phyloP scores from a whole-genome alignment of 1,139 yeast species.

The Pneumocystis oryctolagi region DNA sequence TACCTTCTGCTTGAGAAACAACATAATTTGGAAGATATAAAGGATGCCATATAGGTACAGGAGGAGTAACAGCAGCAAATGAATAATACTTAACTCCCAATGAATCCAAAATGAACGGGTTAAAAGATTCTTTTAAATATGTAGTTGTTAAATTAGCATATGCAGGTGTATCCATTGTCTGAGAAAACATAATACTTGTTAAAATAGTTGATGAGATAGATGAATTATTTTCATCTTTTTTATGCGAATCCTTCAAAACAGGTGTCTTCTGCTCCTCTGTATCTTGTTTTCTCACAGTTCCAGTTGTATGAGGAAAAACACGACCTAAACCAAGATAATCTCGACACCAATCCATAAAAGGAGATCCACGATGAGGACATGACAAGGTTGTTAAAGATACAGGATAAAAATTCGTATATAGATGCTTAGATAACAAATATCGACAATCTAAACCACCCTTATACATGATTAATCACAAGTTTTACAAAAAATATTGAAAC shows the following conservation, averaged over 20 bases:
- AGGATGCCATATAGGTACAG: slow-evolving; percentile 12
- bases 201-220: slow-evolving; percentile 10
- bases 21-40: slow-evolving; percentile 11
- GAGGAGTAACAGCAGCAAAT: slow-evolving; percentile 44
- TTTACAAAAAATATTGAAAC: neutral
- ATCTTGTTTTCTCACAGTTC: slow-evolving; percentile 7
- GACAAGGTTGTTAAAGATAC: slow-evolving; percentile 68
- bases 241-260: neutral
- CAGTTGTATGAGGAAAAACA: slow-evolving; percentile 6
- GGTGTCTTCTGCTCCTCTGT: slow-evolving; percentile 5
- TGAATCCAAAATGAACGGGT: slow-evolving; percentile 37
- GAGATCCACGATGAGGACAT: slow-evolving; percentile 81
- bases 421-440: slow-evolving; percentile 47
- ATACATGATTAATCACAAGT: neutral
- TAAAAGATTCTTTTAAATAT: slow-evolving; percentile 38
- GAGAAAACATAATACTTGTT: slow-evolving; percentile 13
- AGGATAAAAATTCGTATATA: slow-evolving; percentile 37
- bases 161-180: slow-evolving; percentile 22
- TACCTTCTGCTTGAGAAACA: slow-evolving; percentile 11
- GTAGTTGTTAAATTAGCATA: slow-evolving; percentile 36
- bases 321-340: slow-evolving; percentile 12
- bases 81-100: slow-evolving; percentile 61
- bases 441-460: slow-evolving; percentile 73
- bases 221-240: slow-evolving; percentile 7
- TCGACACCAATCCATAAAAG: slow-evolving; percentile 52